These are phyloP conservation scores for Aspergillus bertholletiae DNA, from an alignment of 495 filamentous ascomycete genomes.

Conservation along the genomic window DNA sequence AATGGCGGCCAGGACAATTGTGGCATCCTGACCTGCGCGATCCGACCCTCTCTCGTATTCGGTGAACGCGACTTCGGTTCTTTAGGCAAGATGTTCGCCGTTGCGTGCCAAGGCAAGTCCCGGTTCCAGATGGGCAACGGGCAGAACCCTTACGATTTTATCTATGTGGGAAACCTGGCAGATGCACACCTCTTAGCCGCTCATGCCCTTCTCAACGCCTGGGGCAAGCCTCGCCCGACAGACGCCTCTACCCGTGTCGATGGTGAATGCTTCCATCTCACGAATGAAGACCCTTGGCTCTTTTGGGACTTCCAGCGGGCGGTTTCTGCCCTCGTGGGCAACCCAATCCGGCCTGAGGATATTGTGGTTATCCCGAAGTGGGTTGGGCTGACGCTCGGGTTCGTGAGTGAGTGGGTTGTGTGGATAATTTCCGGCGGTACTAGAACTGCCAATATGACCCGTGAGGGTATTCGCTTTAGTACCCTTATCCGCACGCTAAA, in stretches of 20 bases:
- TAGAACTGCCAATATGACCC: slow-evolving; percentile 2
- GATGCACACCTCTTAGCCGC: slow-evolving; percentile 7
- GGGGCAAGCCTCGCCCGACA: not conserved
- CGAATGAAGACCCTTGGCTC: slow-evolving; percentile 6
- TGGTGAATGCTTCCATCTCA: slow-evolving; percentile 9
- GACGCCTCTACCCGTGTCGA: not conserved
- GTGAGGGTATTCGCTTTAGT: slow-evolving; percentile 10
- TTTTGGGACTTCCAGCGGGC: slow-evolving; percentile 13
- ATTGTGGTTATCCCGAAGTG: slow-evolving; percentile 9
- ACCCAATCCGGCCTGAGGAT: slow-evolving; percentile 1
- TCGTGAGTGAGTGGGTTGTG: slow-evolving; percentile 8
- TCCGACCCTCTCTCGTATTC: slow-evolving; percentile 3
- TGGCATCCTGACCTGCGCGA: slow-evolving; percentile 3
- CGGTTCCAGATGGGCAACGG: slow-evolving; percentile 9
- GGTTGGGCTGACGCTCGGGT: slow-evolving; percentile 7
- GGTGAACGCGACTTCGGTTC: slow-evolving; percentile 5
- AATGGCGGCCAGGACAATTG: not conserved
- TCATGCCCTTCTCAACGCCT: not conserved
- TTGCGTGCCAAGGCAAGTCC: not conserved
- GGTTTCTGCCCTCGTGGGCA: not conserved
- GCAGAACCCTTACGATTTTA: slow-evolving; percentile 7
- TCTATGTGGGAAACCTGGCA: slow-evolving; percentile 8
- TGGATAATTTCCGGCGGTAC: slow-evolving; percentile 1
- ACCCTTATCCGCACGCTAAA: slow-evolving; percentile 5
- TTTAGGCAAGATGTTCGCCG: slow-evolving; percentile 9